A percentile compares a stretch with the other conserved stretches of the same genome.
phyloP scores from a whole-genome alignment of 257 asterid species.

The Nyctanthes arbortristis region DNA sequence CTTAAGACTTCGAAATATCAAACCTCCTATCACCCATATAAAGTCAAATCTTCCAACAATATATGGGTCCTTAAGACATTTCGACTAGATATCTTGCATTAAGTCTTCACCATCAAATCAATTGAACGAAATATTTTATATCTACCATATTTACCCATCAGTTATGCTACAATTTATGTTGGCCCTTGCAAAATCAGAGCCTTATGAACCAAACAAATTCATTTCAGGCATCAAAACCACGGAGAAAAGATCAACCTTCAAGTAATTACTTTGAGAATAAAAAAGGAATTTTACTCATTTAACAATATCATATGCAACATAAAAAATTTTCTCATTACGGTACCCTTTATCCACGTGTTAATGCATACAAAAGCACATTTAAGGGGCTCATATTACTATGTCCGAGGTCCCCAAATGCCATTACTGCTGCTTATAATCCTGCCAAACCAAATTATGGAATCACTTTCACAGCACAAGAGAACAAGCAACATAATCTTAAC shows the following conservation, averaged over 20 bases:
- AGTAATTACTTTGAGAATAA: not conserved
- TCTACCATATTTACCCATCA: not conserved
- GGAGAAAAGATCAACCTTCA: not conserved
- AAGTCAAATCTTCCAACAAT: too few species aligned
- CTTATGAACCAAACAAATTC: not conserved
- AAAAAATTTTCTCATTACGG: not conserved
- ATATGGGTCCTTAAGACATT: not conserved
- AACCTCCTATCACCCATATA: too few species aligned
- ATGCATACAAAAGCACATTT: conserved; percentile 20
- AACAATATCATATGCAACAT: not conserved
- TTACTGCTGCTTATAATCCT: not conserved
- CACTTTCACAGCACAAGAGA: not conserved
- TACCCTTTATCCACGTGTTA: not conserved
- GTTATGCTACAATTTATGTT: not conserved
- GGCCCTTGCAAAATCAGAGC: not conserved
- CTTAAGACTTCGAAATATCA: too few species aligned
- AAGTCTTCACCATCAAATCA: not conserved
- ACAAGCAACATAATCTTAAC: not conserved
- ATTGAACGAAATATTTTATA: not conserved
- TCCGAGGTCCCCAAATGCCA: not conserved
- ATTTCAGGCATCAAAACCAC: not conserved
- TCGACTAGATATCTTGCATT: not conserved
- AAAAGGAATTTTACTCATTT: not conserved
- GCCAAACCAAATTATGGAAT: not conserved
- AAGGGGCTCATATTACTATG: not conserved